A percentile compares a stretch with the other conserved stretches of the same genome.
phyloP scores from a whole-genome alignment of 208 protist genomes.

The Lotmaria passim region DNA sequence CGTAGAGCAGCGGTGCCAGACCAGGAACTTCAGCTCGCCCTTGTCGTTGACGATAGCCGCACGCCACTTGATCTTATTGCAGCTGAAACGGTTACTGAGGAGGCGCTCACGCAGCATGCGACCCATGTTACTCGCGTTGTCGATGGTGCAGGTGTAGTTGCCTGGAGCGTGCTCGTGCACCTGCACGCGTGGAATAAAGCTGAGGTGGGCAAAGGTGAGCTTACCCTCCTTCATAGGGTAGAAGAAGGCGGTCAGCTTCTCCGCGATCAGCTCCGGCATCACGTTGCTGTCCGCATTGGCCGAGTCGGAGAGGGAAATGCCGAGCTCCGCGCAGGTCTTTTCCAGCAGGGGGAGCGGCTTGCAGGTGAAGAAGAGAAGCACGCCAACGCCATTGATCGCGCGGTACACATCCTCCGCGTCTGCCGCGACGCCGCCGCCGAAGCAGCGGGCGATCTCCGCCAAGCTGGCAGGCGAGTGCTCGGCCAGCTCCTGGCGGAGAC shows the following conservation, averaged over 20 bases:
- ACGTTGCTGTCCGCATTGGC: constrained; percentile 53
- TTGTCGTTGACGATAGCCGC: constrained; percentile 49
- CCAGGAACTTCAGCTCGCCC: constrained; percentile 49
- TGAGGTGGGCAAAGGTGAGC: constrained; percentile 45
- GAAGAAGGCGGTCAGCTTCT: constrained; percentile 65
- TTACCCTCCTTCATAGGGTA: constrained; percentile 48
- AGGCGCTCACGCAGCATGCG: constrained; percentile 56
- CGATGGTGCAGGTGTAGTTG: constrained; percentile 79
- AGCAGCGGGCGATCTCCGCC: constrained; percentile 41
- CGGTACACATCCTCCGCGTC: constrained; percentile 58
- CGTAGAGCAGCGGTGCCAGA: constrained; percentile 71
- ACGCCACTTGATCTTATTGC: constrained; percentile 79
- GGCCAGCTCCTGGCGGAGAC: constrained; percentile 55
- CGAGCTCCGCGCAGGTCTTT: constrained; percentile 57
- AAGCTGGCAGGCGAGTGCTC: constrained; percentile 42
- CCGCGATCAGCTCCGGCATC: constrained; percentile 58
- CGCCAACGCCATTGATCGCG: constrained; percentile 57
- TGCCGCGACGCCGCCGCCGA: constrained; percentile 30
- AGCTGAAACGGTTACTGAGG: constrained; percentile 84
- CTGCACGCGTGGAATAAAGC: constrained; percentile 74
- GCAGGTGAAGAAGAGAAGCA: constrained; percentile 59
- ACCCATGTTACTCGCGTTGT: constrained; percentile 70
- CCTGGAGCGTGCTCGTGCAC: constrained; percentile 83
- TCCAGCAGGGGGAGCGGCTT: constrained; percentile 40
- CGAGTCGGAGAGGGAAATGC: constrained; percentile 57